These are phyloP conservation scores for Ceratobasidium papillatum DNA, from an alignment of 1,284 basidiomycete genomes.

Conservation along the genomic window DNA sequence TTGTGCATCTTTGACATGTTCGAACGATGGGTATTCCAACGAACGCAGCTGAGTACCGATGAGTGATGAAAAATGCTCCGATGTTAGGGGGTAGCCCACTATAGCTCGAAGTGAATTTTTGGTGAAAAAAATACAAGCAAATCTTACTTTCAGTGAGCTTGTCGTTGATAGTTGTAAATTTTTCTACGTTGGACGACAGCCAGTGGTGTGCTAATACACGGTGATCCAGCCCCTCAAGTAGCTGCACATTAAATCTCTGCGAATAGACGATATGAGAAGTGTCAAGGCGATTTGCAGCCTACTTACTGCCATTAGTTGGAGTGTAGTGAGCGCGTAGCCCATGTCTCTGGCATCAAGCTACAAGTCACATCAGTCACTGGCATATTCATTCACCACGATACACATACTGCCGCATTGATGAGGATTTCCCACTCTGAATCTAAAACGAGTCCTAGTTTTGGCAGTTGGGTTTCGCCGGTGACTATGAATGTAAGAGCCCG, in stretches of 20 bases:
- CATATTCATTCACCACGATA: background rate
- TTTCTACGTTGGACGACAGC: background rate
- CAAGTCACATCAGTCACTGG: background rate
- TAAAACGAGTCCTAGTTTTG: slow-evolving; percentile 28
- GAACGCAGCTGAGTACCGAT: slow-evolving; percentile 12
- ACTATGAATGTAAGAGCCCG: slow-evolving; percentile 4
- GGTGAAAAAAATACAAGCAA: background rate
- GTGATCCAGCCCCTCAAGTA: slow-evolving; percentile 30
- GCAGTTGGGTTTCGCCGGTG: background rate
- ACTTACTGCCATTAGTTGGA: slow-evolving; percentile 64
- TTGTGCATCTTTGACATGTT: slow-evolving; percentile 16
- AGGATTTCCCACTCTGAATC: slow-evolving; percentile 33
- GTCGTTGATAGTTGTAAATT: slow-evolving; percentile 20
- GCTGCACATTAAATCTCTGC: slow-evolving; percentile 53
- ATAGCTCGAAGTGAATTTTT: background rate
- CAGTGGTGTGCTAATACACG: slow-evolving; percentile 19
- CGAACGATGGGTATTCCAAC: background rate
- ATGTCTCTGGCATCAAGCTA: slow-evolving; percentile 54
- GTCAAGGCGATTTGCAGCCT: slow-evolving; percentile 56
- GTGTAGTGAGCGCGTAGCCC: slow-evolving; percentile 51
- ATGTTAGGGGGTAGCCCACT: slow-evolving; percentile 30
- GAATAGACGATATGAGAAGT: slow-evolving; percentile 60
- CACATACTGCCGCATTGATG: slow-evolving; percentile 19
- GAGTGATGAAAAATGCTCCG: slow-evolving; percentile 27
- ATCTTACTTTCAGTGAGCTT: slow-evolving; percentile 19